Conservation (phyloP, 495 filamentous ascomycete species). For the Penicillium samsonianum region DNA sequence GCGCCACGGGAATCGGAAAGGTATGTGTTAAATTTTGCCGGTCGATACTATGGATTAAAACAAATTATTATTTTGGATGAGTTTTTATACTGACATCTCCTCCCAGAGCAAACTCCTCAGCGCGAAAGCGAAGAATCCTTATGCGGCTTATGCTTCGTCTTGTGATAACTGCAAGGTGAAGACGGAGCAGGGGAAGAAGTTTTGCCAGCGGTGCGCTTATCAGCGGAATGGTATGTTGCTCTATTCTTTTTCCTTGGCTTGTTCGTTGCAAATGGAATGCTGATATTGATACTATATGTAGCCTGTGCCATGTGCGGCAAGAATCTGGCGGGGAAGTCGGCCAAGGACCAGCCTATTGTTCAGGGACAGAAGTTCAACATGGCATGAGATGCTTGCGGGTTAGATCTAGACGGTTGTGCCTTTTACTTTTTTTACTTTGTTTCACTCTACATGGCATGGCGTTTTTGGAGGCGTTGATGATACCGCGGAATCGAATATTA, state of each 20-base stretch:
- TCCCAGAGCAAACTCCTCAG: constrained; percentile 66
- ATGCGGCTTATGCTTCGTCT: constrained; percentile 64
- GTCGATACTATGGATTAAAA: not conserved
- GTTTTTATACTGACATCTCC: not conserved
- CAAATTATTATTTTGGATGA: not conserved
- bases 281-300: constrained; percentile 36
- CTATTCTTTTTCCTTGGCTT: constrained; percentile 2
- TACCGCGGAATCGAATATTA: constrained; percentile 5
- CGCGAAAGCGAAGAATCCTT: constrained; percentile 68
- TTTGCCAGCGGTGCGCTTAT: constrained; percentile 68
- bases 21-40: constrained; percentile 14
- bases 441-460: constrained; percentile 26
- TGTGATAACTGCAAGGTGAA: constrained; percentile 66
- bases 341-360: constrained; percentile 54
- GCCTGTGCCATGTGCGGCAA: constrained; percentile 71
- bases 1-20: constrained; percentile 43
- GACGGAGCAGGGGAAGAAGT: constrained; percentile 61
- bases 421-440: constrained; percentile 3
- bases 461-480: constrained; percentile 19
- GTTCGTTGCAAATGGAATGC: not conserved
- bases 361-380: constrained; percentile 66
- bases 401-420: not conserved
- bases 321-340: constrained; percentile 47
- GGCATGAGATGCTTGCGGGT: constrained; percentile 46
- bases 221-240: constrained; percentile 56